Percentiles rank a stretch among this genome's conserved stretches.
Conservation (phyloP, 2,329 filamentous ascomycete species). For the Alternaria panax region DNA sequence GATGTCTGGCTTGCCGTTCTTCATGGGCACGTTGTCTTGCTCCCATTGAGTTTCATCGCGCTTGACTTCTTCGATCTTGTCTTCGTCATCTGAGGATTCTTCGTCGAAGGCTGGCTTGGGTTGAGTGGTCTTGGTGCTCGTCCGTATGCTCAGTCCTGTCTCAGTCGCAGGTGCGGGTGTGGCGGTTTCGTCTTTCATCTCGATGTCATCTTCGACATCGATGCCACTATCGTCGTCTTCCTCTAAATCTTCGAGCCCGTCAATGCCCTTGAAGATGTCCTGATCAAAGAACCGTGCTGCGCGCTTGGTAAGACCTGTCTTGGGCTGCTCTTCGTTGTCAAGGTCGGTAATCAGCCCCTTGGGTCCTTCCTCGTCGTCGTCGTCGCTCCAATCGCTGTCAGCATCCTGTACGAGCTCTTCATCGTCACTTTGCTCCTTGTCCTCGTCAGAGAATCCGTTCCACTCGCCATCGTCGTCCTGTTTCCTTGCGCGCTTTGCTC, state of each 20-base stretch:
- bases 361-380: conserved; percentile 63
- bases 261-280: conserved; percentile 88
- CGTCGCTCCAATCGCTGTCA: conserved; percentile 69
- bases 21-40: conserved; percentile 66
- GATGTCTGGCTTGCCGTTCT: conserved; percentile 78
- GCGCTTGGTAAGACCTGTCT: conserved; percentile 76
- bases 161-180: conserved; percentile 20
- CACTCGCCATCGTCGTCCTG: conserved; percentile 80
- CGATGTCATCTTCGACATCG: conserved; percentile 47
- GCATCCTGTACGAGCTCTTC: conserved; percentile 65
- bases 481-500: conserved; percentile 85
- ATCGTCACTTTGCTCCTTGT: conserved; percentile 65
- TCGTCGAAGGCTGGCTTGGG: conserved; percentile 39
- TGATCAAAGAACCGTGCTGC: conserved; percentile 92
- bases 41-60: conserved; percentile 69
- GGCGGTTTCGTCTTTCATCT: conserved; percentile 20
- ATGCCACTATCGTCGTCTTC: conserved; percentile 52
- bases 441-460: conserved; percentile 79
- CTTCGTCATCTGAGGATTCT: conserved; percentile 47
- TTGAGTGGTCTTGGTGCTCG: conserved; percentile 27
- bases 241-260: conserved; percentile 68
- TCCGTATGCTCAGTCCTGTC: conserved; percentile 23
- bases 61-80: conserved; percentile 70
- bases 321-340: conserved; percentile 59
- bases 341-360: conserved; percentile 69